A percentile compares a stretch with the other conserved stretches of the same genome.
Conservation (phyloP, 2,329 filamentous ascomycete species). For the Colletotrichum liaoningense region DNA sequence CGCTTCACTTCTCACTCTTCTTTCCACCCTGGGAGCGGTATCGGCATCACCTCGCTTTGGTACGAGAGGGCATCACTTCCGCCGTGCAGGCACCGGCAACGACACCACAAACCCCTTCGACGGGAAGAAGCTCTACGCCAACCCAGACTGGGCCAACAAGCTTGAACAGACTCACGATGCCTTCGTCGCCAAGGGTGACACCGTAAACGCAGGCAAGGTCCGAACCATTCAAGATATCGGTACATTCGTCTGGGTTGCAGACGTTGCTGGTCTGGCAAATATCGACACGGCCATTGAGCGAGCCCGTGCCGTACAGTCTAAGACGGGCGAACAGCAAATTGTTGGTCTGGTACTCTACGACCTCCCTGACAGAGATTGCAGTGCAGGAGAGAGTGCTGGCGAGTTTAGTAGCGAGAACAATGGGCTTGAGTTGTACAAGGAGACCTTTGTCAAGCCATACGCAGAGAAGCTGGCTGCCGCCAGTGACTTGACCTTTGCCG, state of each 20-base stretch:
- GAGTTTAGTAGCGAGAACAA: conserved; percentile 50
- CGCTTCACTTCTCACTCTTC: conserved; percentile 30
- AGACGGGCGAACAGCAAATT: conserved; percentile 50
- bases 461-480: conserved; percentile 50
- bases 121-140: conserved; percentile 59
- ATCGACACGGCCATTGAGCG: conserved; percentile 53
- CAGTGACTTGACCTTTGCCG: conserved; percentile 52
- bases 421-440: conserved; percentile 54
- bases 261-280: conserved; percentile 47
- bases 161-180: conserved; percentile 50
- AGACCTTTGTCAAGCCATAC: conserved; percentile 52
- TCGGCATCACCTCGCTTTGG: conserved; percentile 31
- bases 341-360: conserved; percentile 58
- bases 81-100: conserved; percentile 4
- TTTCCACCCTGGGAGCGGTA: conserved; percentile 31
- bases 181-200: conserved; percentile 50
- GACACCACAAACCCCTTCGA: conserved; percentile 54
- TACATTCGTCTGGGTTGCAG: conserved; percentile 57
- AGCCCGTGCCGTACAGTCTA: conserved; percentile 49
- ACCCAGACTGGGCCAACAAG: conserved; percentile 55
- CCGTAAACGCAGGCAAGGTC: conserved; percentile 49
- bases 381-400: conserved; percentile 54
- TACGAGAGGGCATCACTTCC: conserved; percentile 13
- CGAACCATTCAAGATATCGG: conserved; percentile 51
- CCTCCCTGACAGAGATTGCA: conserved; percentile 58